Evolutionary conservation across 2,329 filamentous ascomycete genomes (phyloP), one percentile per base, ranked within the genome.

Genomic region (Penicillium hesseltinei): DNA sequence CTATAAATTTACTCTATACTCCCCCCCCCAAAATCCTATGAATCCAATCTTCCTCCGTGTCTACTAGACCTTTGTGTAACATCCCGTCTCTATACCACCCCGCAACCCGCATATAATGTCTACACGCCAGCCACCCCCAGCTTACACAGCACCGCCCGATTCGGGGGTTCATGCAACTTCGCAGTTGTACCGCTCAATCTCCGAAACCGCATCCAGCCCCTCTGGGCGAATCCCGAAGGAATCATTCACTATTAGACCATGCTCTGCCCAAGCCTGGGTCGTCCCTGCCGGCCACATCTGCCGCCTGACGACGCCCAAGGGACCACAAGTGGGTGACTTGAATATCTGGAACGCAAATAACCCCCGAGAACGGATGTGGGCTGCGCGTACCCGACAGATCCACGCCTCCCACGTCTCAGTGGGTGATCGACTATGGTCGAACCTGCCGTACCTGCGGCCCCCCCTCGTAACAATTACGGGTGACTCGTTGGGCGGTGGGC

Each of bases 281-380:
- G 89, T 88, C 0, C 82, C 84, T 0, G 84, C 84, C 1, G 88
- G 89, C 4, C 82, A 82, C 48, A 82, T 94, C 56, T 84, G 90
- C 59, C 84, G 86, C 15, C 86, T 95, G 60, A 88, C 85, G 56
- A 93, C 90, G 0, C 89, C 89, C 0, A 78, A 87, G 54, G 91
- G 91, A 0, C 85, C 91, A 0, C 91, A 95, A 75, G 90, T 95
- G 48, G 89, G 90, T 53, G 91, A 94, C 66, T 77, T 94, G 19
- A 95, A 95, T 72, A 82, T 94, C 66, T 95, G 89, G 89, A 90
- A 88, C 66, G 80, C 81, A 5, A 77, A 86, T 61, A 92, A 94
- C 72, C 88, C 90, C 0, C 84, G 89, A 15, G 91, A 95, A 71
- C 82, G 86, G 42, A 91, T 95, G 78, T 95, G 90, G 91, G 90